A percentile compares a stretch with the other conserved stretches of the same genome.
Evolutionary conservation across 2,329 filamentous ascomycete species (phyloP).

Genomic region (Ophiosphaerella narmari): DNA sequence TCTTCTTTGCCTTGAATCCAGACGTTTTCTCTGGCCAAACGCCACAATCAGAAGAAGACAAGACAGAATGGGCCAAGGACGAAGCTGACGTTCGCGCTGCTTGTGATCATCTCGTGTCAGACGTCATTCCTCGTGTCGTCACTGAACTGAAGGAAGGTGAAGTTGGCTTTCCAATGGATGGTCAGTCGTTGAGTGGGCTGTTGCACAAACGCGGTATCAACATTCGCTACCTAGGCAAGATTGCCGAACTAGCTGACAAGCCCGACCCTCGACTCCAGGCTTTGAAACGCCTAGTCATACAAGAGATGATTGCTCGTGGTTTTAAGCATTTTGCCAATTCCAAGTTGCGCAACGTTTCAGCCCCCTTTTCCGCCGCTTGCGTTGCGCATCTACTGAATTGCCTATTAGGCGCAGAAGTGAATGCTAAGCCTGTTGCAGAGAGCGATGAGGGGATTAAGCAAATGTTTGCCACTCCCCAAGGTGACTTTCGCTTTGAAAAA

Average conservation of each 20-base stretch:
- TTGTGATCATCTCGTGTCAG: conserved; percentile 75
- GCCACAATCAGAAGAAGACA: conserved; percentile 89
- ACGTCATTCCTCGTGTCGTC: conserved; percentile 82
- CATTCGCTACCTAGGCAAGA: conserved; percentile 87
- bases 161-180: conserved; percentile 97
- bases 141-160: conserved; percentile 89
- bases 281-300: conserved; percentile 74
- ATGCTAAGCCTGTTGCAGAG: conserved; percentile 76
- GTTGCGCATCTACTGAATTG: conserved; percentile 92
- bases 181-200: conserved; percentile 83
- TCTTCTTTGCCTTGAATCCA: conserved; percentile 87
- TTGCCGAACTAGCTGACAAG: conserved; percentile 68
- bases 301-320: conserved; percentile 92
- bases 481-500: conserved; percentile 79
- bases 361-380: conserved; percentile 78
- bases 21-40: conserved; percentile 93
- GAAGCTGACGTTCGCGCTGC: conserved; percentile 87
- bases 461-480: conserved; percentile 71
- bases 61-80: conserved; percentile 78
- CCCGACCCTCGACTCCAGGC: conserved; percentile 73
- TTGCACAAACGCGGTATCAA: conserved; percentile 98
- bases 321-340: conserved; percentile 91
- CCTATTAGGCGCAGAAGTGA: conserved; percentile 76
- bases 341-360: conserved; percentile 78
- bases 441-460: conserved; percentile 73